Evolutionary conservation across 768 basidiomycete species (phyloP).

Genomic region (Asterophora lycoperdoides): DNA sequence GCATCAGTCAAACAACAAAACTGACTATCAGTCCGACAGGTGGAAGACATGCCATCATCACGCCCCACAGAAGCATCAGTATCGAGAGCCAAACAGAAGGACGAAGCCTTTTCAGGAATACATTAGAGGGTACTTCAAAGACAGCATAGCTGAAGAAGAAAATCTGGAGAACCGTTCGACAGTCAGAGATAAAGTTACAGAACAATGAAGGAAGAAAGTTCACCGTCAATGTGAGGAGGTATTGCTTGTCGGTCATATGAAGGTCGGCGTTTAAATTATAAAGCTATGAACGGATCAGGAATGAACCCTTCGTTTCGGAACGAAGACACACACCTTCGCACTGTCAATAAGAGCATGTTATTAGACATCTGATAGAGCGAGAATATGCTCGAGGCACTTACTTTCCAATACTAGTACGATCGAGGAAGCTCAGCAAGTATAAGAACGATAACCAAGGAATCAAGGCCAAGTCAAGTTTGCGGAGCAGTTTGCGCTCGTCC

Average conservation of each 20-base stretch:
- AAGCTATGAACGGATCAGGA: slow-evolving; percentile 37
- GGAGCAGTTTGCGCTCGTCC: slow-evolving; percentile 64
- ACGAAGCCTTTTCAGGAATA: slow-evolving; percentile 66
- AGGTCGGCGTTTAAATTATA: slow-evolving; percentile 59
- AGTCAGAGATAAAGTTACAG: background rate
- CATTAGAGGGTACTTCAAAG: slow-evolving; percentile 75
- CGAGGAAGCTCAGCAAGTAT: slow-evolving; percentile 68
- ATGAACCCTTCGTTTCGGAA: background rate
- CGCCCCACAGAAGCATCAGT: slow-evolving; percentile 71
- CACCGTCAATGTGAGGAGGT: slow-evolving; percentile 59
- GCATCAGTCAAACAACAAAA: slow-evolving; percentile 9
- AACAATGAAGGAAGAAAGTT: slow-evolving; percentile 14
- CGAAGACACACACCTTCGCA: slow-evolving; percentile 36
- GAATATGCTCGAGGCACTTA: slow-evolving; percentile 27
- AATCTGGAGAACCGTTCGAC: slow-evolving; percentile 18
- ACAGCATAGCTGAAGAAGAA: slow-evolving; percentile 65
- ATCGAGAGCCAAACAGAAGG: slow-evolving; percentile 75
- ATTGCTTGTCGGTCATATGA: slow-evolving; percentile 60
- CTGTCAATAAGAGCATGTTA: slow-evolving; percentile 22
- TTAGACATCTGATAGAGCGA: slow-evolving; percentile 6
- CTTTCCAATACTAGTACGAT: slow-evolving; percentile 51
- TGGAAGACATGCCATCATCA: slow-evolving; percentile 57
- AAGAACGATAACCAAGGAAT: slow-evolving; percentile 72
- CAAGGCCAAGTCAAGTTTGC: slow-evolving; percentile 66
- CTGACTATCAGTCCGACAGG: background rate